Percentiles rank a stretch among this genome's conserved stretches.
Evolutionary conservation across 805 yeast species (phyloP).

Genomic region (Yarrowia sp.): DNA sequence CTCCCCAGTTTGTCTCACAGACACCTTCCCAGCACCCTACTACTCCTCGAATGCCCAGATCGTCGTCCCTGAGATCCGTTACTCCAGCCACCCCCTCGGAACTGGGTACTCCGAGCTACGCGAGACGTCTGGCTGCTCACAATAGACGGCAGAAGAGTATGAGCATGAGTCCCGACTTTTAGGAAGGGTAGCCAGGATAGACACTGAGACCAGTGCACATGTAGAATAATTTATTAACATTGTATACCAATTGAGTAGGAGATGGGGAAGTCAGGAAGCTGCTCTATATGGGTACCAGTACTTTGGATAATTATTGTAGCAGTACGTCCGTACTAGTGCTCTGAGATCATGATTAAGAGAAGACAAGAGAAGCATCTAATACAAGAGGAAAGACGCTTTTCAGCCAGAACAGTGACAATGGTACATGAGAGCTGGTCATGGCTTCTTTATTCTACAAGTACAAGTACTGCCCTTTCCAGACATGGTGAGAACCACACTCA

Average conservation of each 20-base stretch:
- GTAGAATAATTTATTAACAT: slow-evolving; percentile 13
- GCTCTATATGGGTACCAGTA: background rate
- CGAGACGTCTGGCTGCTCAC: slow-evolving; percentile 24
- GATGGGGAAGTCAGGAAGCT: too few relatives aligned
- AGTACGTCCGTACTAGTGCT: too few relatives aligned
- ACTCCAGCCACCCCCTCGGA: slow-evolving; percentile 16
- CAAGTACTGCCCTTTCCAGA: too few relatives aligned
- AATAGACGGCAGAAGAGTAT: slow-evolving; percentile 31
- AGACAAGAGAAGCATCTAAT: too few relatives aligned
- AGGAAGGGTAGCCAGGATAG: background rate
- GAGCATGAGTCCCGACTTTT: slow-evolving; percentile 33
- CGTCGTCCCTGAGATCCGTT: slow-evolving; percentile 19
- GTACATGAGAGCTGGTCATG: too few relatives aligned
- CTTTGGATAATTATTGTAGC: background rate
- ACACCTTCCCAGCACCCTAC: background rate
- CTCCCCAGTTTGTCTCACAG: background rate
- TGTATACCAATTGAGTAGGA: background rate
- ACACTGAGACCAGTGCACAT: background rate
- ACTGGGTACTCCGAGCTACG: slow-evolving; percentile 28
- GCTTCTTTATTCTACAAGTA: too few relatives aligned
- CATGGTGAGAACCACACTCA: too few relatives aligned
- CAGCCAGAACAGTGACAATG: too few relatives aligned
- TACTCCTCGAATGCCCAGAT: slow-evolving; percentile 22
- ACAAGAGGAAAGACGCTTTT: too few relatives aligned
- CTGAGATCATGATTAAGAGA: too few relatives aligned